phyloP scores from a whole-genome alignment of 108 stramenopile species.

The Aurantiochytrium sp. region DNA sequence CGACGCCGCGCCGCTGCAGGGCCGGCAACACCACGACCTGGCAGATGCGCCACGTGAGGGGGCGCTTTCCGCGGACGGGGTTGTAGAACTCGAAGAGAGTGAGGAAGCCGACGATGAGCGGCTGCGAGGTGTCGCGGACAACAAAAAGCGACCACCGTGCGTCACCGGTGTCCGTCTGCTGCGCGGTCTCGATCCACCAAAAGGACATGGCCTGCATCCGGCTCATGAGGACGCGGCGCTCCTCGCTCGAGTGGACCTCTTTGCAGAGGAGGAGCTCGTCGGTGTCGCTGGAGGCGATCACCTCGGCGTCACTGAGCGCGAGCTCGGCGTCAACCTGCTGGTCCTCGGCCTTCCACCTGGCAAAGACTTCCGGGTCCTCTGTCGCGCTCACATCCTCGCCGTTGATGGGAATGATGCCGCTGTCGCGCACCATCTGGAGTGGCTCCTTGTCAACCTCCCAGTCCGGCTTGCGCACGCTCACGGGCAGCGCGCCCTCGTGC shows the following conservation, averaged over 20 bases:
- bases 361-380: neutral
- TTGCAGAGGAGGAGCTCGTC: neutral
- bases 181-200: conserved; percentile 16
- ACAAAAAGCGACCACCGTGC: conserved; percentile 19
- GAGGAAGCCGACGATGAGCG: neutral
- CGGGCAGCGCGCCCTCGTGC: neutral
- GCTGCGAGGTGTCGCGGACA: neutral
- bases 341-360: neutral
- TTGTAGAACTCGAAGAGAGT: neutral
- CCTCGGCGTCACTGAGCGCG: neutral
- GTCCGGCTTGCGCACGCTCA: neutral
- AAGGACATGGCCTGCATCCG: conserved; percentile 20
- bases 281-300: neutral
- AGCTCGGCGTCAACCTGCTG: neutral
- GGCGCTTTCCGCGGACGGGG: neutral
- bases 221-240: neutral
- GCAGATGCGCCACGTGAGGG: conserved; percentile 22
- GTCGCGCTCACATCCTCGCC: neutral
- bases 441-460: neutral
- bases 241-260: neutral
- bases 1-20: neutral
- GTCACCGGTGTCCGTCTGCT: neutral
- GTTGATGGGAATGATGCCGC: neutral
- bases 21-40: neutral
- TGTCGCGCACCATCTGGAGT: neutral